phyloP scores from a whole-genome alignment of 208 protist genomes.

The Endotrypanum monterogeii region DNA sequence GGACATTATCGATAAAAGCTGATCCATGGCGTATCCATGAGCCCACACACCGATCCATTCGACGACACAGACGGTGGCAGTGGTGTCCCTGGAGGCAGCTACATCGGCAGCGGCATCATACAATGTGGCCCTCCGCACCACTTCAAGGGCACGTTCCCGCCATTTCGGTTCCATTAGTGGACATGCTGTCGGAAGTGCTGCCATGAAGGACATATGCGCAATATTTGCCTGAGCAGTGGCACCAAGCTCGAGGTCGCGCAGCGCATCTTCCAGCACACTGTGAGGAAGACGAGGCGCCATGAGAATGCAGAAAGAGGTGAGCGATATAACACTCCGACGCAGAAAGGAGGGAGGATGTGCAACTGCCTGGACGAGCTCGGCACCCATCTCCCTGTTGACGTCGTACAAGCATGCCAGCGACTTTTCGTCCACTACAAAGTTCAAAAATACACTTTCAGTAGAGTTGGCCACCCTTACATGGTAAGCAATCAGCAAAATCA shows the following conservation, averaged over 20 bases:
- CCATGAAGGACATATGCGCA: slow-evolving; percentile 34
- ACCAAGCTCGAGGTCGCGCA: slow-evolving; percentile 19
- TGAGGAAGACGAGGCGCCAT: slow-evolving; percentile 8
- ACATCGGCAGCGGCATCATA: slow-evolving; percentile 32
- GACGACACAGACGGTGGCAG: not conserved
- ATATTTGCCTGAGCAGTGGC: slow-evolving; percentile 13
- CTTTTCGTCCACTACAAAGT: not conserved
- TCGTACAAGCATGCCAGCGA: slow-evolving; percentile 17
- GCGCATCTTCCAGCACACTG: slow-evolving; percentile 4
- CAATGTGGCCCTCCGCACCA: slow-evolving; percentile 29
- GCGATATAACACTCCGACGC: slow-evolving; percentile 13
- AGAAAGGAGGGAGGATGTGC: slow-evolving; percentile 1
- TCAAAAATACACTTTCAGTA: not conserved
- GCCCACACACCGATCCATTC: not conserved
- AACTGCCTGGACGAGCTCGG: not conserved
- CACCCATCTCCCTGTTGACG: slow-evolving; percentile 24
- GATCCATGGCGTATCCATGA: slow-evolving; percentile 11
- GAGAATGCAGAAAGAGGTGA: slow-evolving; percentile 30
- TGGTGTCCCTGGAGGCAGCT: slow-evolving; percentile 6
- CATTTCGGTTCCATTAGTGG: slow-evolving; percentile 3
- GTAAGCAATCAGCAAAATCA: slow-evolving; percentile 20
- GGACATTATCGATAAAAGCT: slow-evolving; percentile 27
- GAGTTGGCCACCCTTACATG: not conserved
- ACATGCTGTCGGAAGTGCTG: slow-evolving; percentile 16
- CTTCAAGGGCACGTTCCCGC: slow-evolving; percentile 31